Base-by-base conservation (phyloP, 148 eudicot genomes). In the Rhododendron ovatum region DNA sequence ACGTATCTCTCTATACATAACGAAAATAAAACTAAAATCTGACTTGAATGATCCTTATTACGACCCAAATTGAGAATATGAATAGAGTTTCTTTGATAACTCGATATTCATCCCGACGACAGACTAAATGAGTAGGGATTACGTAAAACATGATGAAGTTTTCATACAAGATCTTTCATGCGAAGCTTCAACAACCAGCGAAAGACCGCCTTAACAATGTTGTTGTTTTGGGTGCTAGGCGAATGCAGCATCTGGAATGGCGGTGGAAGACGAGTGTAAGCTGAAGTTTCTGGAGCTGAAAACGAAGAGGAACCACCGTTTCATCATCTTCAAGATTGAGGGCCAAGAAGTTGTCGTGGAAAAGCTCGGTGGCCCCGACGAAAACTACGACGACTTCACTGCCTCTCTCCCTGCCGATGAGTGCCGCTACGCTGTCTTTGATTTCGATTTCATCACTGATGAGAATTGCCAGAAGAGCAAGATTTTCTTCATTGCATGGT, bases 381-480 rank as follows among this genome's bases (percentile, higher is more conserved):
- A 92, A 43, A 94, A 35, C 85, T 95, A 95, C 77, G 95, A 94
- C 0, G 95, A 95, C 74, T 94, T 95, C 88, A 83, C 92, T 3
- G 89, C 89, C 76, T 91, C 98, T 11, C 94, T 95, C 47, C 98
- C 98, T 48, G 83, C 93, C 47, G 90, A 94, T 81, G 96, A 95
- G 86, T 95, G 98, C 33, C 97, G 98, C 78, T 95, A 95, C 48
- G 96, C 98, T 59, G 95, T 95, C 82, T 95, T 83, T 73, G 98
- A 95, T 88, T 92, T 94, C 45, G 98, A 95, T 85, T 95, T 95
- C 89, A 90, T 88, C 71, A 95, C 98, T 8, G 91, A 89, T 39
- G 98, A 95, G 86, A 93, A 95, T 86, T 92, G 94, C 91, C 98
- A 95, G 90, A 95, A 95, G 87, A 93, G 96, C 96, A 95, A 95